Conservation (phyloP, 257 asterid species). For the Solanum neorickii region DNA sequence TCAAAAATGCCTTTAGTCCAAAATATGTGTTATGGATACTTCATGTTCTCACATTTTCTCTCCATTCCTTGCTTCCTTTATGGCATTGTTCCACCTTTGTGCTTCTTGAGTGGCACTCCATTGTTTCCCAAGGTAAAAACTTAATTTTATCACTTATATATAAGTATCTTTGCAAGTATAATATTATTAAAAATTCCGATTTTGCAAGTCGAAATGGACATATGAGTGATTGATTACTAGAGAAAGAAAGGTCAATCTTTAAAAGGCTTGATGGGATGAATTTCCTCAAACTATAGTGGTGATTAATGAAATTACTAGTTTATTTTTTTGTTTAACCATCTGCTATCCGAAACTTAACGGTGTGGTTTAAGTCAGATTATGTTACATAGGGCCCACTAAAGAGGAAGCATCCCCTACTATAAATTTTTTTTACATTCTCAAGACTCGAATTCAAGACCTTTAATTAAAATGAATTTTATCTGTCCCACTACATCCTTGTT, state of each 20-base stretch:
- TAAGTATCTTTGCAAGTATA: not conserved
- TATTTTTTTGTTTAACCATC: not conserved
- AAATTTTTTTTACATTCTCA: not conserved
- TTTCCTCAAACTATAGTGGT: not conserved
- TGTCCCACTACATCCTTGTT: not conserved
- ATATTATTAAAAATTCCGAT: not conserved
- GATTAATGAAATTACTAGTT: not conserved
- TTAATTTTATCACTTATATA: not conserved
- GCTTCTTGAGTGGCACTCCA: slow-evolving; percentile 42
- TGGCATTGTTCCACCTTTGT: slow-evolving; percentile 37
- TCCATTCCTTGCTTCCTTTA: slow-evolving; percentile 36
- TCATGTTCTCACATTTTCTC: slow-evolving; percentile 24
- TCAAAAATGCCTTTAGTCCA: slow-evolving; percentile 37
- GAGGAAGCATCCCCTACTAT: not conserved
- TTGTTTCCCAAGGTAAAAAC: slow-evolving; percentile 43
- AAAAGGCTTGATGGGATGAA: no score
- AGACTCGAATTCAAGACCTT: not conserved
- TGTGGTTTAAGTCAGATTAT: not conserved
- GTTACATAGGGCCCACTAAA: rapidly evolving
- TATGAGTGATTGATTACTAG: not conserved
- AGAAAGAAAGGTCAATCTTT: not conserved
- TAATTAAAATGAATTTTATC: not conserved
- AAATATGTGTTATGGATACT: slow-evolving; percentile 46
- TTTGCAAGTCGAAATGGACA: not conserved
- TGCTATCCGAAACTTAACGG: not conserved